phyloP scores from a whole-genome alignment of 805 yeast species.

The Suhomyces prunicola region DNA sequence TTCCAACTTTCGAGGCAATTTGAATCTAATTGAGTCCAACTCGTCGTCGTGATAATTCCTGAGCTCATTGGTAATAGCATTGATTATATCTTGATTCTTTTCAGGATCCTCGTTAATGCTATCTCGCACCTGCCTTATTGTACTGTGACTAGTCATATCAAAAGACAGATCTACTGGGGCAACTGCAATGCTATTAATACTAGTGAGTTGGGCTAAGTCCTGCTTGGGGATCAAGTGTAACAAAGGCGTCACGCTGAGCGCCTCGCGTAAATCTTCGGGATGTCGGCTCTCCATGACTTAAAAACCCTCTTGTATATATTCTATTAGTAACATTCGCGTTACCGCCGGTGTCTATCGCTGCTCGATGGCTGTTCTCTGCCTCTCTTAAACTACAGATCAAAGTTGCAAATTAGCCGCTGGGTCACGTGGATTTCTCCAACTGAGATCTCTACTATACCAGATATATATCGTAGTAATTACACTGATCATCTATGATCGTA shows the following conservation, averaged over 20 bases:
- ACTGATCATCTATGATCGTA: no score
- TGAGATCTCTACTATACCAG: no score
- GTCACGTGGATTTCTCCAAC: background rate
- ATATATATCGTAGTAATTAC: no score
- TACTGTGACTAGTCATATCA: background rate
- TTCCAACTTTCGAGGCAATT: conserved; percentile 5
- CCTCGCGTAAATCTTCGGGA: conserved; percentile 21
- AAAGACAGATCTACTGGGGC: conserved; percentile 9
- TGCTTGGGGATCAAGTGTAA: conserved; percentile 29
- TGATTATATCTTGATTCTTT: conserved; percentile 4
- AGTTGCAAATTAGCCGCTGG: background rate
- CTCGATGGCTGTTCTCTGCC: background rate
- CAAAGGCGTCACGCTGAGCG: conserved; percentile 25
- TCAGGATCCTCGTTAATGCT: conserved; percentile 1
- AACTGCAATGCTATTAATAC: background rate
- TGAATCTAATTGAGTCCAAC: conserved; percentile 31
- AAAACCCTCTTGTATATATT: background rate
- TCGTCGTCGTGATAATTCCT: conserved; percentile 20
- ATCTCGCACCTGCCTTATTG: conserved; percentile 20
- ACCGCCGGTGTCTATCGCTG: background rate
- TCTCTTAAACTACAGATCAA: background rate
- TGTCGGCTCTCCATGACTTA: background rate
- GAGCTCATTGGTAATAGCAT: conserved; percentile 13
- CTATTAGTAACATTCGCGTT: background rate
- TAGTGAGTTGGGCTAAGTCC: conserved; percentile 11